Evolutionary conservation across 768 basidiomycete species (phyloP), one percentile per base, ranked within the genome.

Genomic region (Glaciozyma martinii): DNA sequence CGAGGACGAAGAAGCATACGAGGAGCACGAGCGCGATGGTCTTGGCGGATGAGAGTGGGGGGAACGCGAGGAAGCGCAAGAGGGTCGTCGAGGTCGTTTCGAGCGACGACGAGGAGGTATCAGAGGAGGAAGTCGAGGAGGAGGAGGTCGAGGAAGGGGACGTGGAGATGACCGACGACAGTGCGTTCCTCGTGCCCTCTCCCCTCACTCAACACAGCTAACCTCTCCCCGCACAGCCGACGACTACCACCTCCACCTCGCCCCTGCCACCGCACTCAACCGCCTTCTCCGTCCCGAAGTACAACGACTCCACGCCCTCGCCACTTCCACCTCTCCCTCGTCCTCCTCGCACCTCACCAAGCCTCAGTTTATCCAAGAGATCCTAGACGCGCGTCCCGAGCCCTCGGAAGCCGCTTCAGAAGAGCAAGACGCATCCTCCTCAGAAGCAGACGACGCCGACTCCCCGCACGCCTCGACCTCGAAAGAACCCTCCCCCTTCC

Each of bases 211-310:
- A 37, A 23, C 33, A 40, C 12, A 30, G 46, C 30, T 32, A 0
- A 13, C 56, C 13, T 18, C 16, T 27, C 44, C 49, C 46, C 1
- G 32, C 13, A 21, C 57, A 53, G 59, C 46, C n/a, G 55, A 27
- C 47, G 59, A 53, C 10, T 59, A 60, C 8, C 56, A 56, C 37
- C 57, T 65, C 1, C 29, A 50, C 13, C 29, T 18, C 29, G 66
- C 65, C 61, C 21, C 65, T 1, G n/a, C 60, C 0, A n/a, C 47
- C 19, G 58, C 64, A 12, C 63, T 71, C 15, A 57, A 42, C 3
- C 27, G 44, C 13, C 60, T 65, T 19, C 61, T 29, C 13, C 23
- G 52, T 13, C 37, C 49, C 18, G 66, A 71, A 23, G 66, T 71
- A 16, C 43, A 58, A 43, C 56, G 60, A 32, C 60, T 70, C 6